These are phyloP conservation scores for Urtica urens DNA, from an alignment of 306 rosid genomes.

Conservation along the genomic window DNA sequence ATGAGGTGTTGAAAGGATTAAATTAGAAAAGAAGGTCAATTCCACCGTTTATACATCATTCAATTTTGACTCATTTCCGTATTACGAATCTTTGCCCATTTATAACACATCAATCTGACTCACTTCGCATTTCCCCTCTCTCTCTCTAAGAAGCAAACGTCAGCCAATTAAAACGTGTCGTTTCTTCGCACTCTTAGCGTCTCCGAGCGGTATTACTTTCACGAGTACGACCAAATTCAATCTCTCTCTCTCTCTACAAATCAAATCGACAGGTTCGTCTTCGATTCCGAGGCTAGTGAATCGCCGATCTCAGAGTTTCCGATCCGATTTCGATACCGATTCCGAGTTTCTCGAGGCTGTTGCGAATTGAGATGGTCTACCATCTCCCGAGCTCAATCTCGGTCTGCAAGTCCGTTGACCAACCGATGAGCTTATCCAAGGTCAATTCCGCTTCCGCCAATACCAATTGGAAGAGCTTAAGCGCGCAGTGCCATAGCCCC, in stretches of 20 bases:
- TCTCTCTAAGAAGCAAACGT: too few relatives aligned
- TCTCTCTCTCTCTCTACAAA: too few relatives aligned
- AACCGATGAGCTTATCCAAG: constrained; percentile 35
- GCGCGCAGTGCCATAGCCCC: constrained; percentile 37
- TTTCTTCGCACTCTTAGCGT: not conserved
- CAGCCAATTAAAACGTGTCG: constrained; percentile 20
- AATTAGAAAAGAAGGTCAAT: too few relatives aligned
- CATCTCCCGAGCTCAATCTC: constrained; percentile 77
- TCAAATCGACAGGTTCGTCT: too few relatives aligned
- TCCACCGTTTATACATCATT: too few relatives aligned
- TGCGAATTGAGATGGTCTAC: constrained; percentile 75
- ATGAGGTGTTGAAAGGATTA: too few relatives aligned
- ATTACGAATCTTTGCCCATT: constrained; percentile 28
- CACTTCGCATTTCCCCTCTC: too few relatives aligned
- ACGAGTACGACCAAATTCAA: too few relatives aligned
- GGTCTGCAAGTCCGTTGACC: constrained; percentile 91
- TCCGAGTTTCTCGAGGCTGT: constrained; percentile 14
- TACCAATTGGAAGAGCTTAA: constrained; percentile 33
- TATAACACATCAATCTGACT: too few relatives aligned
- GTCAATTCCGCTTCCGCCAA: constrained; percentile 33
- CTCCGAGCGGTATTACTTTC: constrained; percentile 21
- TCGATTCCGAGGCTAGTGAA: too few relatives aligned
- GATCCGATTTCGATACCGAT: constrained; percentile 13
- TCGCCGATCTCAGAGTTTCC: not conserved
- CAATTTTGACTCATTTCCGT: not conserved